These are phyloP conservation scores for Gentiana dahurica DNA, from an alignment of 257 asterid genomes.

Conservation along the genomic window DNA sequence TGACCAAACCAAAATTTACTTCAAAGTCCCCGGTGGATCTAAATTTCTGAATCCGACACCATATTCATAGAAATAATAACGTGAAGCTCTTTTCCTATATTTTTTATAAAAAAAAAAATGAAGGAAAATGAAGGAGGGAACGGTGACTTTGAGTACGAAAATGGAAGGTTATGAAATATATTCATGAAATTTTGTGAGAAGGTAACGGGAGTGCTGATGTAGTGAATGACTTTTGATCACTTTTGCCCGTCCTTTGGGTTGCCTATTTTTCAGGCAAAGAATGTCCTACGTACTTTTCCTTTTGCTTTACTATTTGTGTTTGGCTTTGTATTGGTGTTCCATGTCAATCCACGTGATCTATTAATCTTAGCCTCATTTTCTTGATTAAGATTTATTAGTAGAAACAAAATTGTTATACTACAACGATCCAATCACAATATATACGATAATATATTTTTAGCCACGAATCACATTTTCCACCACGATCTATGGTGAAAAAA, in stretches of 20 bases:
- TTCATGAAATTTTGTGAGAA: slow-evolving; percentile 25
- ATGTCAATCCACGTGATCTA: slow-evolving; percentile 1
- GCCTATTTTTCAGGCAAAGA: slow-evolving; percentile 19
- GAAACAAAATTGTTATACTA: too few relatives aligned
- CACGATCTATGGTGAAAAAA: too few relatives aligned
- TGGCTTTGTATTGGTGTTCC: background rate
- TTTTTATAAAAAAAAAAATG: too few relatives aligned
- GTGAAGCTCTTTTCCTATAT: too few relatives aligned
- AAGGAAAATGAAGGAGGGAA: background rate
- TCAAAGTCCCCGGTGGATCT: too few relatives aligned
- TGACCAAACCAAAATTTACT: too few relatives aligned
- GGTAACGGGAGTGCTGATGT: slow-evolving; percentile 12
- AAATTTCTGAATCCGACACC: too few relatives aligned
- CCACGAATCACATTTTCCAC: too few relatives aligned
- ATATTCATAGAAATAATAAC: too few relatives aligned
- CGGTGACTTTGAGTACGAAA: background rate
- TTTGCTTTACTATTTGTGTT: too few relatives aligned
- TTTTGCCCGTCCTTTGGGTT: background rate
- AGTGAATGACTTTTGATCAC: background rate
- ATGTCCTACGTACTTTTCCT: background rate
- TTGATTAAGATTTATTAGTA: background rate
- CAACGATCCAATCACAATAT: too few relatives aligned
- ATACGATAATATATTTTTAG: too few relatives aligned
- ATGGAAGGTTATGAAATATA: background rate
- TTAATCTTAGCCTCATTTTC: background rate